These are phyloP conservation scores for Tricholomella constricta DNA, from an alignment of 768 basidiomycete genomes.

Conservation along the genomic window DNA sequence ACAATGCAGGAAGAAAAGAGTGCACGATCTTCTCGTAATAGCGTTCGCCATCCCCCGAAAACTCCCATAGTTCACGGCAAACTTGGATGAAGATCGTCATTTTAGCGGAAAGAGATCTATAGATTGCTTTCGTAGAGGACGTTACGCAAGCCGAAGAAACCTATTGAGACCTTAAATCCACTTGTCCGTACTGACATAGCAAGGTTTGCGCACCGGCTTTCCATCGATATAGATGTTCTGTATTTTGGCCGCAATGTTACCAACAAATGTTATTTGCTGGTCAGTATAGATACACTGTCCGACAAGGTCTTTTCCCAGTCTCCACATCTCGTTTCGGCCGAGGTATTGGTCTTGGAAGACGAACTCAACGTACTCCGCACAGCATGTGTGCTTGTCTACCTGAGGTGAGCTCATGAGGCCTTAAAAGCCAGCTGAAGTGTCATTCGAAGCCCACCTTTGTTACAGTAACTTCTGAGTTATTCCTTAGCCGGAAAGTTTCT, in stretches of 20 bases:
- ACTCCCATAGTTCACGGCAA: slow-evolving; percentile 95
- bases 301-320: slow-evolving; percentile 79
- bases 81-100: slow-evolving; percentile 96
- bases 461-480: slow-evolving; percentile 69
- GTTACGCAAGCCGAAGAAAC: slow-evolving; percentile 84
- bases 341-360: slow-evolving; percentile 95
- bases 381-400: slow-evolving; percentile 67
- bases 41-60: slow-evolving; percentile 93
- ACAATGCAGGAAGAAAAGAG: slow-evolving; percentile 90
- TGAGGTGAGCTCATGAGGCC: slow-evolving; percentile 29
- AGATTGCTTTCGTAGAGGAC: slow-evolving; percentile 82
- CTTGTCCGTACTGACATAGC: slow-evolving; percentile 4
- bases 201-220: slow-evolving; percentile 49
- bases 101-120: slow-evolving; percentile 88
- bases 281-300: slow-evolving; percentile 81
- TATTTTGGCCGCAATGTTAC: slow-evolving; percentile 80
- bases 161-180: slow-evolving; percentile 37
- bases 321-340: slow-evolving; percentile 97
- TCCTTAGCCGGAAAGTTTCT: slow-evolving; percentile 68
- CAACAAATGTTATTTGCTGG: slow-evolving; percentile 86
- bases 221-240: slow-evolving; percentile 74
- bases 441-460: slow-evolving; percentile 55
- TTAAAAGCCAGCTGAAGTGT: background rate
- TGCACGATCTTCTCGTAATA: slow-evolving; percentile 98
- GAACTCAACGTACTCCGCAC: slow-evolving; percentile 83